Base-by-base conservation (phyloP, 2,329 filamentous ascomycete genomes). In the Curvularia spicifera region DNA sequence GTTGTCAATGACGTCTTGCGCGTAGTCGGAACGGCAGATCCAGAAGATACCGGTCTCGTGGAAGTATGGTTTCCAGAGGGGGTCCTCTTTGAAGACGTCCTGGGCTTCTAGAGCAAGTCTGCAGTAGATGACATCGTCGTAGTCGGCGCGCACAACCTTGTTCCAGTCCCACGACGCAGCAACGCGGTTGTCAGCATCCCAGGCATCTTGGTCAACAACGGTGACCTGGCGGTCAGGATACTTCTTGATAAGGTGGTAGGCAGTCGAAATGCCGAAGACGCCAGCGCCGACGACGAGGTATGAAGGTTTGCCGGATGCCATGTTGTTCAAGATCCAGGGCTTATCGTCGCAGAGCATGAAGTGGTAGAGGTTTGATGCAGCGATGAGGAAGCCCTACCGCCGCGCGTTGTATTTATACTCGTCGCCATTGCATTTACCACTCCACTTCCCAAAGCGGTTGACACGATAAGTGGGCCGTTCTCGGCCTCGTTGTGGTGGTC, bases 91-190 rank as follows among this genome's bases (percentile, higher is more conserved):
- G 80, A 87, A 91, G 0, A 85, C 75, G 51, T 87, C 83, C 67
- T 88, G 85, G 0, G 89, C 85, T 75, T 91, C 87, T 28, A 90
- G 80, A 0, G 84, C 89, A 20, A 91, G 80, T 49, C 82, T 75
- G 73, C 84, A 87, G 78, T 91, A 91, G 15, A 86, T 74, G 1
- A 84, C 76, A 65, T 89, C 85, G 54, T 84, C 81, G 76, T 91
- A 91, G 73, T 91, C 88, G 47, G 87, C 86, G 56, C 88, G 86
- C 15, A 91, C 82, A 28, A 89, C 87, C 74, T 90, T 91, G 78
- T 89, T 91, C 83, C 87, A 87, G 76, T 91, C 89, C 80, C 86
- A 89, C 0, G 89, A 90, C 0, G 89, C 89, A 31, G 87, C 88
- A 29, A 79, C 68, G 48, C 70, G 71, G 66, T 53, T 76, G 55